These are phyloP conservation scores for Fusarium drepaniforme DNA, from an alignment of 2,329 filamentous ascomycete species.

Conservation along the genomic window DNA sequence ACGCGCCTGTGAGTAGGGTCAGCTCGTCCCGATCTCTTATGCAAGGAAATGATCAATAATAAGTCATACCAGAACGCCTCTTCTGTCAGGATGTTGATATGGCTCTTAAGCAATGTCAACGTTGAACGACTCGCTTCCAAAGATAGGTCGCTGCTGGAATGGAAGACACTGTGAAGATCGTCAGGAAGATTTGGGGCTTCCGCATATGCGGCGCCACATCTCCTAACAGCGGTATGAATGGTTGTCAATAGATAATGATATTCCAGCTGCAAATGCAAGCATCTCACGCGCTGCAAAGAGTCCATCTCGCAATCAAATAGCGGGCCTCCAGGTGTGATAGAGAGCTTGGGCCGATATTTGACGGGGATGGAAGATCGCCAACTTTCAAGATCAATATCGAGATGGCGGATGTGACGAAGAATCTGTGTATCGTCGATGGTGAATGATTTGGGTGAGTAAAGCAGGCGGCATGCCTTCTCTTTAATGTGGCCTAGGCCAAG, in stretches of 20 bases:
- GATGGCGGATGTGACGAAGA: slow-evolving; percentile 36
- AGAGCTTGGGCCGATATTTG: slow-evolving; percentile 49
- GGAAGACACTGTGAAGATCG: slow-evolving; percentile 57
- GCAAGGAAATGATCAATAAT: neutral
- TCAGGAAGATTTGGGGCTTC: slow-evolving; percentile 32
- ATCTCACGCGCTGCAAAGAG: slow-evolving; percentile 54
- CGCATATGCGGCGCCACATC: slow-evolving; percentile 50
- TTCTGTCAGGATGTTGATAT: slow-evolving; percentile 20
- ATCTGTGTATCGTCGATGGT: slow-evolving; percentile 34
- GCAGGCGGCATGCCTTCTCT: slow-evolving; percentile 33
- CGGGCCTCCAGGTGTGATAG: slow-evolving; percentile 43
- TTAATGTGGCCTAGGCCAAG: slow-evolving; percentile 32
- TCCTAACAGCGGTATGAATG: slow-evolving; percentile 66
- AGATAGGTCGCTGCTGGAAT: slow-evolving; percentile 64
- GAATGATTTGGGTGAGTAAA: slow-evolving; percentile 36
- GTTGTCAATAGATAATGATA: slow-evolving; percentile 66
- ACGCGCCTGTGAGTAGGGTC: slow-evolving; percentile 55
- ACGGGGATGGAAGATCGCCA: slow-evolving; percentile 41
- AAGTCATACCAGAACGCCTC: neutral
- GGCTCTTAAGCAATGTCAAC: slow-evolving; percentile 56
- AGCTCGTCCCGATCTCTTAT: neutral
- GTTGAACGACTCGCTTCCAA: slow-evolving; percentile 67
- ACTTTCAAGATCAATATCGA: slow-evolving; percentile 45
- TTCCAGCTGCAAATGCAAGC: slow-evolving; percentile 63
- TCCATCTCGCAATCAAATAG: slow-evolving; percentile 44